Evolutionary conservation across 148 eudicot species (phyloP).

Genomic region (Vaccinium macrocarpon): DNA sequence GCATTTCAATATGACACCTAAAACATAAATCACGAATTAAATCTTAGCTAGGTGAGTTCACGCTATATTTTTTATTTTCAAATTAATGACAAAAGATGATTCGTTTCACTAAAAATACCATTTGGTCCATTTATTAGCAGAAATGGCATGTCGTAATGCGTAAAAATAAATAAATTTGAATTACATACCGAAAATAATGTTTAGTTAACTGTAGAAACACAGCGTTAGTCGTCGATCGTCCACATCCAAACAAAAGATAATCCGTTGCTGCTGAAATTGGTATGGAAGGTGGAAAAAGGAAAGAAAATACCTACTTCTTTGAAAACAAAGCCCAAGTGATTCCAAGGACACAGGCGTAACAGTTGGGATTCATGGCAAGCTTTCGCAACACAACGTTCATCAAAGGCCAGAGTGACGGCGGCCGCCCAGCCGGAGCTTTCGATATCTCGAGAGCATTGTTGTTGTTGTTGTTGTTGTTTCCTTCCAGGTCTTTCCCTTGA

Average conservation of each 20-base stretch:
- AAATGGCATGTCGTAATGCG: no score
- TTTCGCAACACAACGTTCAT: conserved; percentile 56
- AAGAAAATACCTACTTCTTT: conserved; percentile 40
- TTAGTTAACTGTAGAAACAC: no score
- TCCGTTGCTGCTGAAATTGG: no score
- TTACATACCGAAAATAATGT: no score
- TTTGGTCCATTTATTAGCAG: no score
- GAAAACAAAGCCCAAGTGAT: conserved; percentile 68
- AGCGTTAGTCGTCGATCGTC: no score
- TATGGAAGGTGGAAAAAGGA: not conserved
- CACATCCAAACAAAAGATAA: no score
- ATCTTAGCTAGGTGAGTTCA: not conserved
- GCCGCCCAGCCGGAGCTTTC: not conserved
- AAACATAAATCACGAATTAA: not conserved
- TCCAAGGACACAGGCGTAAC: conserved; percentile 70
- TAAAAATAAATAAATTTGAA: no score
- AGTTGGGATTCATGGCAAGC: conserved; percentile 63
- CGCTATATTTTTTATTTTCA: no score
- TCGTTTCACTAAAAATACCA: no score
- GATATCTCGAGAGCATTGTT: not conserved
- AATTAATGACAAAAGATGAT: no score
- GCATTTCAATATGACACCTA: conserved; percentile 70
- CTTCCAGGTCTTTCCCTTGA: conserved; percentile 41
- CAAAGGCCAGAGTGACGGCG: conserved; percentile 40
- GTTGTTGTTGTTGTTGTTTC: not conserved